Evolutionary conservation across 2,329 filamentous ascomycete genomes (phyloP).

Genomic region (Nannizziopsis arthrosporioides): DNA sequence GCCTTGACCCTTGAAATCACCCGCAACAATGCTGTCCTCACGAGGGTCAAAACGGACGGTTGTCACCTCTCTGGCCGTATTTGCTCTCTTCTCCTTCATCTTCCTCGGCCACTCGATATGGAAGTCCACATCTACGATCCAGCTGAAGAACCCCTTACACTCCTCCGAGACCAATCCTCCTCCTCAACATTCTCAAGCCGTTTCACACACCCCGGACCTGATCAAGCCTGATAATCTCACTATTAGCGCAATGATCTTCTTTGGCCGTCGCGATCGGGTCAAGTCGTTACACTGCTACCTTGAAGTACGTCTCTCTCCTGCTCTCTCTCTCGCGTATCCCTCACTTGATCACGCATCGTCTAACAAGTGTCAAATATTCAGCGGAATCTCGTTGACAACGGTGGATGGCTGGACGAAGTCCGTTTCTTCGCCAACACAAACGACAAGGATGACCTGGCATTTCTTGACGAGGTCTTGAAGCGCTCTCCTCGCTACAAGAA

Average conservation of each 20-base stretch:
- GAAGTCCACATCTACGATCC: background rate
- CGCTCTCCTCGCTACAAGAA: constrained; percentile 11
- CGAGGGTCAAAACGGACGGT: no score
- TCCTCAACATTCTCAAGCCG: background rate
- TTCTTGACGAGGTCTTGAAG: constrained; percentile 3
- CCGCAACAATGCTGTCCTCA: no score
- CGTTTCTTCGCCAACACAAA: constrained; percentile 7
- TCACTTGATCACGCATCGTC: background rate
- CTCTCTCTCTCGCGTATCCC: background rate
- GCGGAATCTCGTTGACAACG: constrained; percentile 8
- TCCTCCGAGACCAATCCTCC: background rate
- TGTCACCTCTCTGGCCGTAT: background rate
- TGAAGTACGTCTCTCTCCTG: constrained; percentile 8
- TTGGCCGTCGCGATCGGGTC: constrained; percentile 10
- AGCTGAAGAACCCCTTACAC: background rate
- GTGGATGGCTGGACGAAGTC: constrained; percentile 8
- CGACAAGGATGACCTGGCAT: constrained; percentile 2
- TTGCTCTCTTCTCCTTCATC: background rate
- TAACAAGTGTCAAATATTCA: background rate
- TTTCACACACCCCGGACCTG: background rate
- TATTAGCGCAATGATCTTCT: constrained; percentile 12
- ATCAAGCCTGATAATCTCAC: constrained; percentile 9
- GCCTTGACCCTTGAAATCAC: no score
- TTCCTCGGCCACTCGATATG: constrained; percentile 5
- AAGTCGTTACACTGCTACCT: constrained; percentile 11